Conservation (phyloP, 2,329 filamentous ascomycete genomes). For the Madurella mycetomatis region DNA sequence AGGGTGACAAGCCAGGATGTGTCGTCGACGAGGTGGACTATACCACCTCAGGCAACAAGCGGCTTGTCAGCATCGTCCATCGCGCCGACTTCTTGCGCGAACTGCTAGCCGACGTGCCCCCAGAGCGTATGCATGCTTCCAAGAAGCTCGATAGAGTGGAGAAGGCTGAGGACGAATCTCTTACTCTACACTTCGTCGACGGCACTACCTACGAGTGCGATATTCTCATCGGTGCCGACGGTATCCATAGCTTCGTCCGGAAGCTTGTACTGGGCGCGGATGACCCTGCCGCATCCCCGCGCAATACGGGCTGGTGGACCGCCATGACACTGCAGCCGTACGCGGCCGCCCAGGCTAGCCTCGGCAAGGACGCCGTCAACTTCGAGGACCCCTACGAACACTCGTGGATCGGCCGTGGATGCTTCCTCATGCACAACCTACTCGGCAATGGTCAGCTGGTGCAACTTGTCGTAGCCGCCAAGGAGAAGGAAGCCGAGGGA, state of each 20-base stretch:
- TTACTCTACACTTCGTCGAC: neutral
- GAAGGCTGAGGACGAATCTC: neutral
- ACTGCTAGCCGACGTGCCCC: neutral
- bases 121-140: neutral
- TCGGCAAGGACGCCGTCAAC: constrained; percentile 1
- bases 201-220: neutral
- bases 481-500: neutral
- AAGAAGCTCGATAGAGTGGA: neutral
- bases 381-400: constrained; percentile 1
- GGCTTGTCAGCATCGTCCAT: neutral
- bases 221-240: neutral
- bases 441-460: constrained; percentile 5
- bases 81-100: neutral
- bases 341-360: neutral
- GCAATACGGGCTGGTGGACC: constrained; percentile 2
- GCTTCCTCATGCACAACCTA: constrained; percentile 7
- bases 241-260: constrained; percentile 2
- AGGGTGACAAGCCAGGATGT: neutral
- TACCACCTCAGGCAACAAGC: neutral
- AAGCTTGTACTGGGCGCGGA: constrained; percentile 1
- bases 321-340: constrained; percentile 7
- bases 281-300: neutral
- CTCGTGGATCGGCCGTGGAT: constrained; percentile 1
- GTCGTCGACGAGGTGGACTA: neutral
- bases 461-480: constrained; percentile 1